Evolutionary conservation across 805 yeast genomes (phyloP), one percentile per base, ranked within the genome.

Genomic region (Candida pseudofarinosa): DNA sequence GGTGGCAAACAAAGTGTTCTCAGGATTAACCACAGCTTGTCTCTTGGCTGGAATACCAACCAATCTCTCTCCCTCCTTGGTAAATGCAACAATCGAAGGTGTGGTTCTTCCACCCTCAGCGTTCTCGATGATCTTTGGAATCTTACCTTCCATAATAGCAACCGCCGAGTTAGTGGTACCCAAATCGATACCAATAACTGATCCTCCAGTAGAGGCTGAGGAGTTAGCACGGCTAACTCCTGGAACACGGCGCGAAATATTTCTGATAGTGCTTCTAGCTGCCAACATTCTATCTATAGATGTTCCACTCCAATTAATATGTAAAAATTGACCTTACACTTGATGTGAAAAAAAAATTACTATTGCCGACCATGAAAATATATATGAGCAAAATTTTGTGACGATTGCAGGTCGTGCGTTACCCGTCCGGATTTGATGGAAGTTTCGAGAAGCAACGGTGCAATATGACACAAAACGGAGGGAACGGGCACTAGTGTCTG

Each of bases 11-110:
- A 89, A 77, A 43, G 97, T 89, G 77, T 89, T 90, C 63, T 84
- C 88, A 44, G 95, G 95, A 78, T 89, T 89, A 52, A 89, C 88
- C 41, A 88, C 90, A 47, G 96, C 95, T 73, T 89, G 97, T 63
- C 97, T 86, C 76, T 89, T 90, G 57, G 97, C 97, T 52, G 95
- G 88, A 47, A 83, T 87, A 70, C 97, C 97, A 48, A 89, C 96
- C 47, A 89, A 73, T 60, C 95, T 83, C 71, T 87, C 95, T 46
- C 91, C 93, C 46, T 85, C 93, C 65, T 84, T 83, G 53, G 93
- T 85, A 80, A 89, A 89, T 42, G 97, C 97, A 46, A 89, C 97
- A 35, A 89, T 88, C 30, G 97, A 90, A 26, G 97, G 97, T 16
- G 96, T 88, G 40, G 95, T 58, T 56, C 88, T 75, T 38, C 79